Base-by-base conservation (phyloP, 495 filamentous ascomycete genomes). In the Penicillium pancosmium region DNA sequence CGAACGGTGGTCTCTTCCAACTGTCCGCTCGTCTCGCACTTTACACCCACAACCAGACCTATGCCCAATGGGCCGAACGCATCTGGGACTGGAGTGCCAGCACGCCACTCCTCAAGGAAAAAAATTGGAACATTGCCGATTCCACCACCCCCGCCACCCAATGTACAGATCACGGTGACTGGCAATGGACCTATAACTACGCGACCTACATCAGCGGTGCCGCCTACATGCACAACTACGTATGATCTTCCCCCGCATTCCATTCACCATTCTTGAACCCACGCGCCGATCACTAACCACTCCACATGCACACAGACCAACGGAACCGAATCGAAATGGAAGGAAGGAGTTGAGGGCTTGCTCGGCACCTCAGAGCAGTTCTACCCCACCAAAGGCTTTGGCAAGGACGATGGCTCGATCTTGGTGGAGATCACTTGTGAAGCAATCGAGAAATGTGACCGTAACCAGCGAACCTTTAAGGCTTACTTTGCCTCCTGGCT, bases 1-100 rank as follows among this genome's bases (percentile, higher is more conserved):
- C 88, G 38, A 91, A 91, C 69, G 90, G 88, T 5, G 85, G 84
- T 58, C 85, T 94, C 63, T 91, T 93, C 72, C 90, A 92, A 68
- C 75, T 94, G n/a, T 86, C 88, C n/a, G 81, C 90, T 0, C 86
- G 91, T 1, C 77, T 94, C 11, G 88, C 83, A 4, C 78, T 84
- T 13, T 92, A 90, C 68, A 93, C 91, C 6, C 84, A 85, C 36
- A 92, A 93, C 69, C 66, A 83, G 50, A 91, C 89, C 0, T 93
- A 93, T 67, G 80, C 81, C 2, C 78, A 88, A 43, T 92, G 90
- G 90, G 90, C 89, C 4, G 77, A 84, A 55, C 87, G 83, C 60
- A 80, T 85, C 38, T 92, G 78, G 74, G 84, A 89, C 31, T 95
- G 91, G 91, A 83, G 83, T 63, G 69, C 70, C 1, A 62, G 66